Conservation (phyloP, 2,329 filamentous ascomycete species). For the Aureobasidium lini region DNA sequence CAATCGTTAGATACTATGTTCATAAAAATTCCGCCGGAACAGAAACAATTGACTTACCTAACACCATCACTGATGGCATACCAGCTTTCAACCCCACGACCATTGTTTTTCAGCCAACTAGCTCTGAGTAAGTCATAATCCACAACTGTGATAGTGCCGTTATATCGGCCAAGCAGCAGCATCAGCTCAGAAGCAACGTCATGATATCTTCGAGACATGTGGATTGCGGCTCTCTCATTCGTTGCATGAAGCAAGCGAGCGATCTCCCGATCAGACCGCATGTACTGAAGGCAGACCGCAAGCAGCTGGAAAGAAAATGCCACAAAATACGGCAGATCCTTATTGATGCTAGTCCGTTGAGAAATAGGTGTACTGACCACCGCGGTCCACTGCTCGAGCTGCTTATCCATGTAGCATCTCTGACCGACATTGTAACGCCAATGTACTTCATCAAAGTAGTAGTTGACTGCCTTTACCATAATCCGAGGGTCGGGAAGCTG, state of each 20-base stretch:
- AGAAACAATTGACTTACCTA: neutral
- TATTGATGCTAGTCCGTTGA: neutral
- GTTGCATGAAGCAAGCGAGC: neutral
- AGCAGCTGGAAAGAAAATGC: neutral
- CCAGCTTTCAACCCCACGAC: neutral
- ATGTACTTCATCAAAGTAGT: neutral
- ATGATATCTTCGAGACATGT: neutral
- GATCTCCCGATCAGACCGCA: neutral
- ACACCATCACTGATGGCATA: neutral
- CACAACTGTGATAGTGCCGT: neutral
- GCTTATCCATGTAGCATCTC: neutral
- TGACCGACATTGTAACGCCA: constrained; percentile 1
- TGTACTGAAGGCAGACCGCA: neutral
- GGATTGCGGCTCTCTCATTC: neutral
- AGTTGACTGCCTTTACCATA: neutral
- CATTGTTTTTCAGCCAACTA: neutral
- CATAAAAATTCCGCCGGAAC: neutral
- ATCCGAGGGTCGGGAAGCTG: neutral
- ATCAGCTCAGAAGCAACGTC: neutral
- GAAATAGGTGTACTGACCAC: neutral
- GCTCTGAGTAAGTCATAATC: neutral
- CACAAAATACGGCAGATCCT: neutral
- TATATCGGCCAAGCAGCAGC: neutral
- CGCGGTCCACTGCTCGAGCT: neutral
- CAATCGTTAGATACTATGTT: neutral